Conservation (phyloP, 2,329 filamentous ascomycete genomes). For the Myriosclerotinia scirpicola region DNA sequence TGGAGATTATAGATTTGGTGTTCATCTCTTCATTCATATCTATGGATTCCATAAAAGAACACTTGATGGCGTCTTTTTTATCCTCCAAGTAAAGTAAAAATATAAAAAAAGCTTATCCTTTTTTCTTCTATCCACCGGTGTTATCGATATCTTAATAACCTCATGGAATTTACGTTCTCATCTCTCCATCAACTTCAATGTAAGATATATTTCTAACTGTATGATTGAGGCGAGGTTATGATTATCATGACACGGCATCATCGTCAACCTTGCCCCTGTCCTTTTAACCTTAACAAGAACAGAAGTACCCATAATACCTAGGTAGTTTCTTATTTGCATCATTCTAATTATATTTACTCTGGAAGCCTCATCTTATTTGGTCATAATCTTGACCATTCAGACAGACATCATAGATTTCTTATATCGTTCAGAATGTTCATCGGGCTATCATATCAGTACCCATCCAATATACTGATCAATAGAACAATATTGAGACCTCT, state of each 20-base stretch:
- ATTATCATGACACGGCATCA: conserved; percentile 15
- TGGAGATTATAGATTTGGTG: background rate
- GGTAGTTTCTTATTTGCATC: conserved; percentile 11
- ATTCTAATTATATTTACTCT: background rate
- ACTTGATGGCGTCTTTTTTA: background rate
- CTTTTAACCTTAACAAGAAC: background rate
- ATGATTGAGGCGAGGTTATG: background rate
- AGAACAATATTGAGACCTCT: background rate
- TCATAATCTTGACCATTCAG: background rate
- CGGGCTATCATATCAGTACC: background rate
- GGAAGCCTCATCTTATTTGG: background rate
- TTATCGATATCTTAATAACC: background rate
- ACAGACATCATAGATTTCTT: background rate
- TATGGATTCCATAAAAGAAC: background rate
- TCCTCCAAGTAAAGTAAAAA: background rate
- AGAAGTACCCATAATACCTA: background rate
- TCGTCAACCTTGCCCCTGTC: background rate
- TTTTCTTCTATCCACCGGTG: background rate
- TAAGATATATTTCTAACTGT: no score
- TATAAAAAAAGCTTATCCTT: conserved; percentile 3
- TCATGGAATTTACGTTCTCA: no score
- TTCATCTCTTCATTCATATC: background rate
- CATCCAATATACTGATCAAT: background rate
- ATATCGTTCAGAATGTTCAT: background rate
- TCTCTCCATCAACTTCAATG: no score